Evolutionary conservation across 495 filamentous ascomycete genomes (phyloP), one percentile per base, ranked within the genome.

Genomic region (Penicillium salamii): DNA sequence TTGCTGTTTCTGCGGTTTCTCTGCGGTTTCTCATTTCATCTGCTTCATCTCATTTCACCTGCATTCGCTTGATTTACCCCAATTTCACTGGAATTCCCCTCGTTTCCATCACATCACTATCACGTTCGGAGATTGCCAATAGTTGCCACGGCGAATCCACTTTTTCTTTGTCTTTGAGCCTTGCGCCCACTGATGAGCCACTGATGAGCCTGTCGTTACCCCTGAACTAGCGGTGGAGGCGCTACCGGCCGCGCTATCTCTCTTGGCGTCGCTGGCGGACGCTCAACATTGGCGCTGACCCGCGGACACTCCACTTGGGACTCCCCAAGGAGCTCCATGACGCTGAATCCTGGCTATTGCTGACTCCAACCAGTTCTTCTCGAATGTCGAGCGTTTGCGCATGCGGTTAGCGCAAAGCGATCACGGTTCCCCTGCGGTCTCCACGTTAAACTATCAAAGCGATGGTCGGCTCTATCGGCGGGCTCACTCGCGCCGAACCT

Each of bases 301-400:
- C n/a, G n/a, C n/a, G n/a, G n/a, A 47, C 32, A 17, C 45, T 39
- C 38, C 32, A 20, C 47, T 39, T 35, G 28, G 37, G 38, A 39
- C 49, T 41, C 38, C 42, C 32, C 26, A 17, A 37, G 24, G 38
- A 31, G 40, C 14, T 49, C 46, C 24, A 41, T 52, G 34, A 54
- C 43, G 54, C 40, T 46, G 24, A 44, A 48, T 46, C 40, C 26
- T 47, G 40, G 46, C 58, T 43, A 23, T 38, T 51, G 43, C 54
- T 57, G 56, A 57, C 46, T 26, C 52, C 52, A 14, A 40, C 46
- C 55, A 72, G 69, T 67, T 70, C 58, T 71, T 72, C 61, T 71
- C 66, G 57, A 74, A 71, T 61, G 55, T 67, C 46, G 68, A 66
- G 58, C 62, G 59, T 20, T 57, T 67, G 52, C 66, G 66, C 36